A percentile compares a stretch with the other conserved stretches of the same genome.
These are phyloP conservation scores for Suillus discolor DNA, from an alignment of 768 basidiomycete species.

Conservation along the genomic window DNA sequence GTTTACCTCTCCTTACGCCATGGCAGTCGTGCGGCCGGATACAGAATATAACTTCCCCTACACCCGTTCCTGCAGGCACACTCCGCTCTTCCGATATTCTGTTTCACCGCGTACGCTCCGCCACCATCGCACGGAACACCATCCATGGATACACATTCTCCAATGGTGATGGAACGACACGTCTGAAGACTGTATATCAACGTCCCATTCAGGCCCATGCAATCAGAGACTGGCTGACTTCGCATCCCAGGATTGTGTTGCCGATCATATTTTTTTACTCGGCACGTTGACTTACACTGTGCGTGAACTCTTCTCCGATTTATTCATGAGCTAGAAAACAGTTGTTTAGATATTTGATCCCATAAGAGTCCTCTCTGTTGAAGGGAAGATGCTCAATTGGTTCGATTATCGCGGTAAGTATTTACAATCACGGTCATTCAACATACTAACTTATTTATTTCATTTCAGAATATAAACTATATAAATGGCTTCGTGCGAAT, in stretches of 20 bases:
- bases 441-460: slow-evolving; percentile 4
- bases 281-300: slow-evolving; percentile 90
- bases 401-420: slow-evolving; percentile 74
- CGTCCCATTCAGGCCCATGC: slow-evolving; percentile 65
- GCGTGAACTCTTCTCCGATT: slow-evolving; percentile 23
- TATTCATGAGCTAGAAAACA: slow-evolving; percentile 1
- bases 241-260: slow-evolving; percentile 84
- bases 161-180: slow-evolving; percentile 35
- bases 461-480: slow-evolving; percentile 63
- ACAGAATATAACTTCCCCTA: slow-evolving; percentile 59
- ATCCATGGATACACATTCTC: slow-evolving; percentile 60
- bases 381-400: slow-evolving; percentile 81
- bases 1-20: not conserved
- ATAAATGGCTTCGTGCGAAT: slow-evolving; percentile 74
- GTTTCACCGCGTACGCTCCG: slow-evolving; percentile 65
- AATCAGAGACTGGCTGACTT: slow-evolving; percentile 77
- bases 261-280: slow-evolving; percentile 81
- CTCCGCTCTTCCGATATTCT: slow-evolving; percentile 66
- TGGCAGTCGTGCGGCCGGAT: slow-evolving; percentile 83
- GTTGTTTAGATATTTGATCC: slow-evolving; percentile 85
- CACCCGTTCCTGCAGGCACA: slow-evolving; percentile 63
- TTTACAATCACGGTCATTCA: not conserved
- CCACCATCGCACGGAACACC: slow-evolving; percentile 82
- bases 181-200: slow-evolving; percentile 60
- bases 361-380: slow-evolving; percentile 79